Conservation (phyloP, 208 protist genomes). For the Vickermania spadyakhi region DNA sequence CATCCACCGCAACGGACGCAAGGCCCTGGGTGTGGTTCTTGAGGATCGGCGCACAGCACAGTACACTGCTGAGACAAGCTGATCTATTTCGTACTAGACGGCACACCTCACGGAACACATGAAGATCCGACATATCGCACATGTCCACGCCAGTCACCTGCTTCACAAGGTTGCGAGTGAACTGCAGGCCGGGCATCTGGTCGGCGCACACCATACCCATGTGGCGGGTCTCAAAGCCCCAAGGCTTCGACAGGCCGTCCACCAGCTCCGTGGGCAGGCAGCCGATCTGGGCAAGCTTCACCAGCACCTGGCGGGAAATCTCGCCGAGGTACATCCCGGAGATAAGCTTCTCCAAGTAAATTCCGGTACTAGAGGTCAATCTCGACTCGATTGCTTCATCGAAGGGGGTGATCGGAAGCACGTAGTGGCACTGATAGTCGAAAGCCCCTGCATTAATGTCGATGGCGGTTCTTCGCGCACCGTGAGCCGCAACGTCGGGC, state of each 20-base stretch:
- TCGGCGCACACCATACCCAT: slow-evolving; percentile 54
- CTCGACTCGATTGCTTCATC: slow-evolving; percentile 90
- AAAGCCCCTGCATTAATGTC: too few relatives aligned
- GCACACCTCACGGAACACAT: slow-evolving; percentile 54
- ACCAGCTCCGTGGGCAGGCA: slow-evolving; percentile 37
- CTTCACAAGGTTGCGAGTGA: slow-evolving; percentile 41
- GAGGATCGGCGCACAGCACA: slow-evolving; percentile 57
- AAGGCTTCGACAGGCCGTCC: slow-evolving; percentile 25
- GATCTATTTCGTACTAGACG: slow-evolving; percentile 62
- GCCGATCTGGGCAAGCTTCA: slow-evolving; percentile 31
- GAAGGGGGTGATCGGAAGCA: too few relatives aligned
- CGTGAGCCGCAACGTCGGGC: slow-evolving; percentile 28
- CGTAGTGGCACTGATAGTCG: too few relatives aligned
- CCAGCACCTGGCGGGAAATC: too few relatives aligned
- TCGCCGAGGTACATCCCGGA: slow-evolving; percentile 90
- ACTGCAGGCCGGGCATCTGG: slow-evolving; percentile 61
- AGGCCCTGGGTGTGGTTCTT: slow-evolving; percentile 57
- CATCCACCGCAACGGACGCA: slow-evolving; percentile 70
- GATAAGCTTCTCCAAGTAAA: slow-evolving; percentile 85
- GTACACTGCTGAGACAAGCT: slow-evolving; percentile 64
- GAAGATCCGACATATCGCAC: slow-evolving; percentile 26
- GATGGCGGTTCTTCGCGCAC: slow-evolving; percentile 45
- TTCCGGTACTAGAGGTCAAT: slow-evolving; percentile 78
- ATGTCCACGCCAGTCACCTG: slow-evolving; percentile 40
- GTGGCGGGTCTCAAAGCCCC: slow-evolving; percentile 46